These are phyloP conservation scores for Malus sieversii DNA, from an alignment of 306 rosid species.

Conservation along the genomic window DNA sequence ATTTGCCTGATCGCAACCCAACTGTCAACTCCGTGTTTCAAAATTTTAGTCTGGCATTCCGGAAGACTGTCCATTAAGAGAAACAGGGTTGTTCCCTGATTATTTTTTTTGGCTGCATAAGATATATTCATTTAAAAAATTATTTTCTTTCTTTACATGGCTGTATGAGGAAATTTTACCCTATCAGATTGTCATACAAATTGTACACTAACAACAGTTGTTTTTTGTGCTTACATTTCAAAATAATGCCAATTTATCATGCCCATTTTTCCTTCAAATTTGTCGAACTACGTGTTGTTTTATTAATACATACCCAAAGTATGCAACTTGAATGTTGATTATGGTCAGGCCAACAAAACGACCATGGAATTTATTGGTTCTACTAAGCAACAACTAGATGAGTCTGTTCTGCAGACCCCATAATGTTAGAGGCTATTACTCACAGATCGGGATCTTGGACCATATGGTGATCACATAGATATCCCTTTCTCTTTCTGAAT, in stretches of 20 bases:
- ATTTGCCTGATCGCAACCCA: conserved; percentile 6
- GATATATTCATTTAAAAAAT: not conserved
- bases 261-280: not conserved
- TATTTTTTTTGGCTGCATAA: not conserved
- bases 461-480: not conserved
- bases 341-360: not conserved
- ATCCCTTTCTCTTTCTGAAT: not conserved
- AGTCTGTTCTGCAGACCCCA: not conserved
- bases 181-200: not conserved
- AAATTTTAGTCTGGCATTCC: conserved; percentile 4
- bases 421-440: not conserved
- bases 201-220: not conserved
- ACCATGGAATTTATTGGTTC: not conserved
- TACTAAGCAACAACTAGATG: not conserved
- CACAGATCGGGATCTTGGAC: not conserved
- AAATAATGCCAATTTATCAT: not conserved
- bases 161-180: conserved; percentile 2
- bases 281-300: not conserved
- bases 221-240: not conserved
- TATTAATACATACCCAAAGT: not conserved
- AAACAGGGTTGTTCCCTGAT: conserved; percentile 9
- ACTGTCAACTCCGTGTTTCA: conserved; percentile 15
- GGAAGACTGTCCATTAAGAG: conserved; percentile 3
- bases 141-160: not conserved
- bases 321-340: not conserved